Percentiles rank a stretch among this genome's conserved stretches.
Conservation (phyloP, 2,329 filamentous ascomycete species). For the Chalaropsis ovoidea region DNA sequence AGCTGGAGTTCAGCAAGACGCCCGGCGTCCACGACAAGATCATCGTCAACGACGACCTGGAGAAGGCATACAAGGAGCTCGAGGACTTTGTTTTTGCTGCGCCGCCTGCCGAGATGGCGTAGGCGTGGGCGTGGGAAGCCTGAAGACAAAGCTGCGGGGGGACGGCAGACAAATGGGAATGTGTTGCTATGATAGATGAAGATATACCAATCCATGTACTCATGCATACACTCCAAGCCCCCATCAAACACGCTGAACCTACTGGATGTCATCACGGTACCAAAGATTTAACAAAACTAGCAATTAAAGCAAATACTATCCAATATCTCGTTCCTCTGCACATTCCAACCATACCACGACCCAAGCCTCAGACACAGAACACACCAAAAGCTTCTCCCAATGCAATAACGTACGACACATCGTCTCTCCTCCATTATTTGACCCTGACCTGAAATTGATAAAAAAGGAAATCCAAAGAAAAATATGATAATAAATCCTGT, state of each 20-base stretch:
- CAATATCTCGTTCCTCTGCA: background rate
- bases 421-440: background rate
- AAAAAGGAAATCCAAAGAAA: constrained; percentile 11
- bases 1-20: constrained; percentile 62
- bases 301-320: constrained; percentile 9
- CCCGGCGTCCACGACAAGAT: constrained; percentile 43
- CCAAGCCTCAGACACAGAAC: background rate
- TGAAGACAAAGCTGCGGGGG: background rate
- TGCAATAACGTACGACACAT: no score
- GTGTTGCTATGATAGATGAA: background rate
- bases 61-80: constrained; percentile 43
- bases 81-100: constrained; percentile 41
- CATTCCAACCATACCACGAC: background rate
- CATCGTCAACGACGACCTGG: constrained; percentile 38
- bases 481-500: constrained; percentile 11
- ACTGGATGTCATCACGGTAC: no score
- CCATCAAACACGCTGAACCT: background rate
- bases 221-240: background rate
- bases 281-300: background rate
- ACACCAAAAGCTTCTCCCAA: background rate
- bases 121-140: background rate
- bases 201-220: constrained; percentile 8
- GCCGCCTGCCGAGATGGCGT: constrained; percentile 14
- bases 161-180: background rate
- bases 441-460: background rate